phyloP scores from a whole-genome alignment of 2,329 filamentous ascomycete species.

The Monascus ruber region DNA sequence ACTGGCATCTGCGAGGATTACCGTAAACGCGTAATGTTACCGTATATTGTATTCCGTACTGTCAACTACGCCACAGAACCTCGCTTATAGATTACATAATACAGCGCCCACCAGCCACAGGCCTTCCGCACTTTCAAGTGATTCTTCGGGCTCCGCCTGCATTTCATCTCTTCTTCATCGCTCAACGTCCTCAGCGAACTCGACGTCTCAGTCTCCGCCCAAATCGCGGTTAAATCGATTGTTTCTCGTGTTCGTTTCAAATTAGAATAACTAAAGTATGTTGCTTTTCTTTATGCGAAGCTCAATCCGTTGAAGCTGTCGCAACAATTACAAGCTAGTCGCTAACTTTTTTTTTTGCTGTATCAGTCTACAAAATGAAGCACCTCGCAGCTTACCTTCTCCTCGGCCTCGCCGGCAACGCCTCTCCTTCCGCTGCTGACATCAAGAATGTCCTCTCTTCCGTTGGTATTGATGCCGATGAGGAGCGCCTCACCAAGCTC shows the following conservation, averaged over 20 bases:
- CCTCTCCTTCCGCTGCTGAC: slow-evolving; percentile 71
- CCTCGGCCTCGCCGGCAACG: slow-evolving; percentile 88
- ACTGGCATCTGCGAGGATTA: too few species aligned
- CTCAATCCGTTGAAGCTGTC: too few species aligned
- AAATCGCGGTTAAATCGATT: slow-evolving; percentile 99
- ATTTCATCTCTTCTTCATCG: slow-evolving; percentile 20
- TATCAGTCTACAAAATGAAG: slow-evolving; percentile 71
- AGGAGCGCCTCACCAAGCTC: slow-evolving; percentile 74
- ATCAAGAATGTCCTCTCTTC: slow-evolving; percentile 82
- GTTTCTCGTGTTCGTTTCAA: slow-evolving; percentile 48
- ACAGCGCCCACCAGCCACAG: slow-evolving; percentile 21
- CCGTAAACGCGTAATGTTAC: too few species aligned
- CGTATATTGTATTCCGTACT: too few species aligned
- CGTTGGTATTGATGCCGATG: slow-evolving; percentile 89
- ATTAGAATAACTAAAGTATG: not conserved
- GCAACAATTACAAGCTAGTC: slow-evolving; percentile 5
- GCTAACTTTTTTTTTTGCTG: slow-evolving; percentile 10
- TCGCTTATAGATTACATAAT: slow-evolving; percentile 25
- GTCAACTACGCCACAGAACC: slow-evolving; percentile 15
- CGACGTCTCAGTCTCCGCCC: slow-evolving; percentile 99
- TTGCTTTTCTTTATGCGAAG: too few species aligned
- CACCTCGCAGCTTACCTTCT: slow-evolving; percentile 99
- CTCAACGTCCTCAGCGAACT: slow-evolving; percentile 50
- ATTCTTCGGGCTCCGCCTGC: slow-evolving; percentile 16
- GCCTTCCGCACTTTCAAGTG: slow-evolving; percentile 26